Evolutionary conservation across 768 basidiomycete species (phyloP).

Genomic region (Hysterangium stoloniferum): DNA sequence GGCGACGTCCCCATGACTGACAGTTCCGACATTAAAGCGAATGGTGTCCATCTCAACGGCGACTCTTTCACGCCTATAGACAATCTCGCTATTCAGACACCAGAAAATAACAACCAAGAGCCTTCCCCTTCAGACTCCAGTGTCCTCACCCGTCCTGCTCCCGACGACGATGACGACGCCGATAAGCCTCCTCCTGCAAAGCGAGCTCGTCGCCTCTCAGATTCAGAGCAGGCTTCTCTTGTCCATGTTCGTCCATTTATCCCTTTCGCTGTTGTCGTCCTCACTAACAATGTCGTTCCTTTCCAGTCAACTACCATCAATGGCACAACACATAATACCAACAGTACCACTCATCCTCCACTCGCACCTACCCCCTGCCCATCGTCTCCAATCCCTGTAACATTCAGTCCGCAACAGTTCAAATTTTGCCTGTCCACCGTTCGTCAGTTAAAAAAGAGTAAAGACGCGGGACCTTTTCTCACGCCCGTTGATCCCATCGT

Average conservation of each 20-base stretch:
- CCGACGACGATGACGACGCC: conserved; percentile 37
- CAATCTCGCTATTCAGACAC: conserved; percentile 14
- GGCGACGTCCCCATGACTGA: conserved; percentile 17
- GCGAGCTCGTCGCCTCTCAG: conserved; percentile 67
- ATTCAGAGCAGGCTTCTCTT: conserved; percentile 66
- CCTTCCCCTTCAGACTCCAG: conserved; percentile 28
- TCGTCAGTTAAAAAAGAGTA: conserved; percentile 77
- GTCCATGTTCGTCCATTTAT: conserved; percentile 53
- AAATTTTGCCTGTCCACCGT: conserved; percentile 74
- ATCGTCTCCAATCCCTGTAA: conserved; percentile 24
- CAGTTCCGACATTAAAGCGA: conserved; percentile 22
- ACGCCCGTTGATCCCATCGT: conserved; percentile 84
- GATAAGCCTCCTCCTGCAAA: conserved; percentile 74
- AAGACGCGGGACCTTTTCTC: conserved; percentile 76
- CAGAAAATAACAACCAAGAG: not conserved
- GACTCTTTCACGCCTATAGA: conserved; percentile 20
- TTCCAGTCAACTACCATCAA: conserved; percentile 6
- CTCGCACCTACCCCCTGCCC: conserved; percentile 17
- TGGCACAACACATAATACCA: conserved; percentile 22
- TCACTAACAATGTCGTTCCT: conserved; percentile 30
- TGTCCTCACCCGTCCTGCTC: conserved; percentile 19
- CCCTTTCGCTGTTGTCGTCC: conserved; percentile 41
- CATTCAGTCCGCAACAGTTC: conserved; percentile 61
- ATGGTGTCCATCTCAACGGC: conserved; percentile 19
- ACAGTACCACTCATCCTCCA: conserved; percentile 13